Conservation (phyloP, 2,329 filamentous ascomycete genomes). For the Ophiobolus disseminans region DNA sequence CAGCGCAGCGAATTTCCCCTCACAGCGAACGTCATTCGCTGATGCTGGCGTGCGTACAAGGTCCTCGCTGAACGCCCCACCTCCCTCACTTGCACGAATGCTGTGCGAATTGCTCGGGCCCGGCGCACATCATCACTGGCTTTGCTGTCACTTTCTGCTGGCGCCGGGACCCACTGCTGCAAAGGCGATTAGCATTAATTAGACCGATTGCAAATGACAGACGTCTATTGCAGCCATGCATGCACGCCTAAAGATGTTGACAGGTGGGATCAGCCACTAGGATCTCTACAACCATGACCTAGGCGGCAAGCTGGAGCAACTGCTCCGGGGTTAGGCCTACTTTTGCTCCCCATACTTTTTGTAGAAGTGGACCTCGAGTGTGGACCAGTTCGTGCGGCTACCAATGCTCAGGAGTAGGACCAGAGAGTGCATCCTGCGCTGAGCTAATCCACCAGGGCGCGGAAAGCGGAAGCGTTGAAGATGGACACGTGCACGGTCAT, state of each 20-base stretch:
- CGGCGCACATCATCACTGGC: slow-evolving; percentile 25
- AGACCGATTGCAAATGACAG: slow-evolving; percentile 19
- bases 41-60: slow-evolving; percentile 15
- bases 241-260: slow-evolving; percentile 27
- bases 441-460: slow-evolving; percentile 31
- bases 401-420: slow-evolving; percentile 24
- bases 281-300: slow-evolving; percentile 30
- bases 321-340: slow-evolving; percentile 15
- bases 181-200: slow-evolving; percentile 40
- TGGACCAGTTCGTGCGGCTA: slow-evolving; percentile 29
- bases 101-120: slow-evolving; percentile 18
- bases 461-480: slow-evolving; percentile 46
- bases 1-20: slow-evolving; percentile 15
- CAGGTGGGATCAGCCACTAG: slow-evolving; percentile 43
- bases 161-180: slow-evolving; percentile 32
- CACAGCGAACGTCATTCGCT: slow-evolving; percentile 23
- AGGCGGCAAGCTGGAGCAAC: slow-evolving; percentile 30
- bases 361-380: slow-evolving; percentile 18
- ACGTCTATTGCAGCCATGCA: slow-evolving; percentile 17
- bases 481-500: slow-evolving; percentile 38
- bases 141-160: slow-evolving; percentile 23
- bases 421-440: slow-evolving; percentile 28
- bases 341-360: slow-evolving; percentile 22
- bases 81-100: slow-evolving; percentile 26
- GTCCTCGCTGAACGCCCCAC: slow-evolving; percentile 26